These are phyloP conservation scores for Phaeosphaeria sp. DNA, from an alignment of 2,329 filamentous ascomycete genomes.

Conservation along the genomic window DNA sequence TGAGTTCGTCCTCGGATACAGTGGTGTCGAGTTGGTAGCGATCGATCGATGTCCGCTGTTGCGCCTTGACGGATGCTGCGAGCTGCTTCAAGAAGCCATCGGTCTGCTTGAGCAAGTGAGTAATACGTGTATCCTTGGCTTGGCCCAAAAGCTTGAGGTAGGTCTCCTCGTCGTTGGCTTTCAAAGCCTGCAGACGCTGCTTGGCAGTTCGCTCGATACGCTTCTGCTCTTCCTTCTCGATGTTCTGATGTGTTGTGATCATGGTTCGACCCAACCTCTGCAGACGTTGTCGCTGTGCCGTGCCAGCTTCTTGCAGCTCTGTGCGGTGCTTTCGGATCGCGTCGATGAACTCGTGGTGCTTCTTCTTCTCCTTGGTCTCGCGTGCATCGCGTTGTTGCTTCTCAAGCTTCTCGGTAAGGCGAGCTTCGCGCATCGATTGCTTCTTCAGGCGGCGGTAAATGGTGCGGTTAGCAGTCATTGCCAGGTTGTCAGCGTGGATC, in stretches of 20 bases:
- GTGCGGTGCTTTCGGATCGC: slow-evolving; percentile 82
- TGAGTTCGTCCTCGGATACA: slow-evolving; percentile 56
- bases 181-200: slow-evolving; percentile 98
- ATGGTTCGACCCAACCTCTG: slow-evolving; percentile 90
- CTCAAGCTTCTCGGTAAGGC: slow-evolving; percentile 98
- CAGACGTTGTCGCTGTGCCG: slow-evolving; percentile 73
- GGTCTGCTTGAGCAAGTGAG: slow-evolving; percentile 93
- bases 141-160: slow-evolving; percentile 98
- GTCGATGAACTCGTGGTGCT: slow-evolving; percentile 89
- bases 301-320: slow-evolving; percentile 74
- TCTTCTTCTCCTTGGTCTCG: slow-evolving; percentile 97
- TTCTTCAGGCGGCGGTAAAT: slow-evolving; percentile 96
- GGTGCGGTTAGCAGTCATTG: slow-evolving; percentile 94
- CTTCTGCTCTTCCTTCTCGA: slow-evolving; percentile 99
- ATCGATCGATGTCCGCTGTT: slow-evolving; percentile 83
- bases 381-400: slow-evolving; percentile 97
- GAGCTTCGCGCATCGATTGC: slow-evolving; percentile 90
- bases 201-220: slow-evolving; percentile 96
- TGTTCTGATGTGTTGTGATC: slow-evolving; percentile 88
- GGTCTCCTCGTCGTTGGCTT: slow-evolving; percentile 98
- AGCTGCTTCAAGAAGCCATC: slow-evolving; percentile 97
- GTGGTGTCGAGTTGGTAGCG: slow-evolving; percentile 73
- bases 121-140: slow-evolving; percentile 99
- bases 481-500: slow-evolving; percentile 93
- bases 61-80: slow-evolving; percentile 89